Percentiles rank a stretch among this genome's conserved stretches.
These are phyloP conservation scores for Chaetomiaceae sp. DNA, from an alignment of 2,329 filamentous ascomycete genomes.

Conservation along the genomic window DNA sequence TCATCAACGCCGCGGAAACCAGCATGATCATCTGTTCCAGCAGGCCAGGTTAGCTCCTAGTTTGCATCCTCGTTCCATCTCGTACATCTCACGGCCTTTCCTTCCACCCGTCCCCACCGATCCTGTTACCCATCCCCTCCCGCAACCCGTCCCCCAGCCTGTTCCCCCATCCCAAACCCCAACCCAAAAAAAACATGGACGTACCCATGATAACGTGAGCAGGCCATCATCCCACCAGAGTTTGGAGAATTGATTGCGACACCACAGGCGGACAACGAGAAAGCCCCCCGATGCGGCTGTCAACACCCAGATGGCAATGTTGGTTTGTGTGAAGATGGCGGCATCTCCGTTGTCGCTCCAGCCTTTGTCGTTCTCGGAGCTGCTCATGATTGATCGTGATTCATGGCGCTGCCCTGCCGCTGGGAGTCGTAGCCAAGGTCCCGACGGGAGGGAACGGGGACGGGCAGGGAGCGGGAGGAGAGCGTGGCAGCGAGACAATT, in stretches of 20 bases:
- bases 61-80: too few species aligned
- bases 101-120: too few species aligned
- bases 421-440: neutral
- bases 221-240: constrained; percentile 19
- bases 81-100: too few species aligned
- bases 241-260: constrained; percentile 12
- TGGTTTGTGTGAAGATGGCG: constrained; percentile 11
- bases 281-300: constrained; percentile 13
- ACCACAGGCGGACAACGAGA: constrained; percentile 17
- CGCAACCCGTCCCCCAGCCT: too few species aligned
- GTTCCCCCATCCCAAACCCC: too few species aligned
- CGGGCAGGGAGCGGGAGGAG: neutral
- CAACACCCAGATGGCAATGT: constrained; percentile 21
- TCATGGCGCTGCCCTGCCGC: too few species aligned
- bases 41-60: too few species aligned
- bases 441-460: neutral
- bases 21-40: constrained; percentile 15
- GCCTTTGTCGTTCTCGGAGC: neutral
- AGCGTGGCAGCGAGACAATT: neutral
- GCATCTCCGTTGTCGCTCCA: neutral
- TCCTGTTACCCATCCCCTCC: too few species aligned
- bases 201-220: constrained; percentile 18
- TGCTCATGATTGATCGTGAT: neutral
- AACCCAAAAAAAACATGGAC: too few species aligned
- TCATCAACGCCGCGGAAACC: constrained; percentile 12